These are phyloP conservation scores for Mycena chlorophos DNA, from an alignment of 768 basidiomycete genomes.

Conservation along the genomic window DNA sequence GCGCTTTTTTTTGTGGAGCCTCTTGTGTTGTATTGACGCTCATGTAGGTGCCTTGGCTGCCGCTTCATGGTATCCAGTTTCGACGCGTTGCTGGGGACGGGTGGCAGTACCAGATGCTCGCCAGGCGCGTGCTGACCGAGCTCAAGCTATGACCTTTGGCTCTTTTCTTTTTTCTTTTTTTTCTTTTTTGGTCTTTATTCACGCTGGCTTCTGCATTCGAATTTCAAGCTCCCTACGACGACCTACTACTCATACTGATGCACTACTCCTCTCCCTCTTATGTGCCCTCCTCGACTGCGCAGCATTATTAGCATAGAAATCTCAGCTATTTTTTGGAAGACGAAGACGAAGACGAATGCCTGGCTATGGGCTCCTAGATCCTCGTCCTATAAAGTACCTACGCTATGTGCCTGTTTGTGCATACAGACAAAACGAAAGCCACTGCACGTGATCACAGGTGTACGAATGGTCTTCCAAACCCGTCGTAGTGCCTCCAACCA, in stretches of 20 bases:
- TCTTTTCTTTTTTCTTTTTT: slow-evolving; percentile 12
- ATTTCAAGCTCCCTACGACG: background rate
- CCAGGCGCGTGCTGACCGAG: slow-evolving; percentile 82
- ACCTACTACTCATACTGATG: background rate
- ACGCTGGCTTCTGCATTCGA: background rate
- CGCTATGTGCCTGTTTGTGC: too few relatives aligned
- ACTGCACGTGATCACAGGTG: too few relatives aligned
- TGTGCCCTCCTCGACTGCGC: too few relatives aligned
- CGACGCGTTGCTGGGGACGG: slow-evolving; percentile 86
- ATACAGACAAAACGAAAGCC: too few relatives aligned
- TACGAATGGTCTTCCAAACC: too few relatives aligned
- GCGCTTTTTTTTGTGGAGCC: slow-evolving; percentile 24
- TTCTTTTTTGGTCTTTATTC: slow-evolving; percentile 1
- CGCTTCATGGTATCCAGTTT: slow-evolving; percentile 94
- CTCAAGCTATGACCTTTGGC: slow-evolving; percentile 67
- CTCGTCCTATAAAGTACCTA: too few relatives aligned
- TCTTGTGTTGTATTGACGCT: background rate
- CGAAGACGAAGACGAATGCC: too few relatives aligned
- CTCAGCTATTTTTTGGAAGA: too few relatives aligned
- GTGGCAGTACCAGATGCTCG: slow-evolving; percentile 98
- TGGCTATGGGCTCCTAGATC: too few relatives aligned
- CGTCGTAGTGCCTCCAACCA: too few relatives aligned
- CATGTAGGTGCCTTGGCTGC: slow-evolving; percentile 90
- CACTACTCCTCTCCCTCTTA: too few relatives aligned
- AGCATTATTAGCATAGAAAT: background rate